Conservation (phyloP, 2,329 filamentous ascomycete species). For the Sclerotinia borealis region DNA sequence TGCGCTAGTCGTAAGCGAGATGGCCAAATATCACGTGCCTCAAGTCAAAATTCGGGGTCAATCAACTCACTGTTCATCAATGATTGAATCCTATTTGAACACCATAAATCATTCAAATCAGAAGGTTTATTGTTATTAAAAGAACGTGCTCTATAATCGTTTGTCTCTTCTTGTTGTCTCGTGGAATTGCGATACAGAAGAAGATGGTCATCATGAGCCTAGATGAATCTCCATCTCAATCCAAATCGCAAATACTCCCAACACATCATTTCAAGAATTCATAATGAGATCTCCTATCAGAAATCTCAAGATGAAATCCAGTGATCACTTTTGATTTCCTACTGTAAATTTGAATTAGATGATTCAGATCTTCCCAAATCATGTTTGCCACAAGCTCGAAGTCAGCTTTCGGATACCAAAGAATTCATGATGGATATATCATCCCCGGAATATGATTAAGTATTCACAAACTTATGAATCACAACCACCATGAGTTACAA, state of each 20-base stretch:
- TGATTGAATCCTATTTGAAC: background rate
- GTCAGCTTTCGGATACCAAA: background rate
- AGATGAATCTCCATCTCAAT: background rate
- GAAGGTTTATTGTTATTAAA: background rate
- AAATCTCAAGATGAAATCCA: background rate
- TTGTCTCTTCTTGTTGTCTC: background rate
- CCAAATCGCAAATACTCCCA: background rate
- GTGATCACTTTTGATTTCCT: background rate
- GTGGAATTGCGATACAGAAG: background rate
- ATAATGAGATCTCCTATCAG: too few species aligned
- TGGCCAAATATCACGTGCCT: background rate
- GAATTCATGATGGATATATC: background rate
- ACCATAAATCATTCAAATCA: background rate
- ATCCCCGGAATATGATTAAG: background rate
- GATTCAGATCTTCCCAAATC: too few species aligned
- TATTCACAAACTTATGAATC: background rate
- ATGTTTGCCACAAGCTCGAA: background rate
- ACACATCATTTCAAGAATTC: background rate
- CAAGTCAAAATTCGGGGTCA: background rate
- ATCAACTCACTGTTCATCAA: too few species aligned
- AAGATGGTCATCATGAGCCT: background rate
- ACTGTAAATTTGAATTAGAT: too few species aligned
- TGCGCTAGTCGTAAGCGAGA: slow-evolving; percentile 6
- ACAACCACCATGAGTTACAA: background rate
- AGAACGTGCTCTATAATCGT: too few species aligned